Evolutionary conservation across 768 basidiomycete genomes (phyloP), one percentile per base, ranked within the genome.

Genomic region (Kwoniella mangroviensis): DNA sequence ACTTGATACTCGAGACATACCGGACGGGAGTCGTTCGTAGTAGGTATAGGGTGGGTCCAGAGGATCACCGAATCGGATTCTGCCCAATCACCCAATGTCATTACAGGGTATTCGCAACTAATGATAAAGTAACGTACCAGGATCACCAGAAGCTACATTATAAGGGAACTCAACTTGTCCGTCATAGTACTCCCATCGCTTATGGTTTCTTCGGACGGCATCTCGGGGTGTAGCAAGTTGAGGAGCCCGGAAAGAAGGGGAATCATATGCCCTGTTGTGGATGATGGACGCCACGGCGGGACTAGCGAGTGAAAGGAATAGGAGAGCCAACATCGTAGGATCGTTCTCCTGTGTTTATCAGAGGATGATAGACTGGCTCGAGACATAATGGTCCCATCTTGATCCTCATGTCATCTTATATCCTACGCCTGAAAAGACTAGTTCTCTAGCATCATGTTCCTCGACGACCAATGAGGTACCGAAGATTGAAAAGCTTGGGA

Each of bases 21-120:
- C 7, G 74, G 74, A 42, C 67, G 86, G 87, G 58, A 80, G 73
- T 49, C 77, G 53, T 15, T 77, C 59, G 24, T 82, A 79, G 75
- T 54, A 12, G 87, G 85, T 21, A 84, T 82, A 2, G 88, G 87
- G 24, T 87, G 87, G 2, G 88, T 89, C 88, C 88, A 89, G 19
- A 88, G 84, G 45, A 88, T 83, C 43, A 88, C 84, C 24, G 87
- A 88, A 6, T 83, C 84, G 65, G 68, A 52, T 56, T 45, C 72
- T 73, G 24, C 4, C 15, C 21, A 21, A 41, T 34, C 51, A 9
- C 17, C n/a, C 28, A 43, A 58, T 12, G 55, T 15, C 43, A 49
- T 40, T 21, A 15, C 34, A 34, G 34, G 34, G 34, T 34, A 34
- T 34, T 34, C 34, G 9, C 34, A 34, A 34, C 34, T 34, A 34